Evolutionary conservation across 345 rosid species (phyloP).

Genomic region (Syzygium grande): DNA sequence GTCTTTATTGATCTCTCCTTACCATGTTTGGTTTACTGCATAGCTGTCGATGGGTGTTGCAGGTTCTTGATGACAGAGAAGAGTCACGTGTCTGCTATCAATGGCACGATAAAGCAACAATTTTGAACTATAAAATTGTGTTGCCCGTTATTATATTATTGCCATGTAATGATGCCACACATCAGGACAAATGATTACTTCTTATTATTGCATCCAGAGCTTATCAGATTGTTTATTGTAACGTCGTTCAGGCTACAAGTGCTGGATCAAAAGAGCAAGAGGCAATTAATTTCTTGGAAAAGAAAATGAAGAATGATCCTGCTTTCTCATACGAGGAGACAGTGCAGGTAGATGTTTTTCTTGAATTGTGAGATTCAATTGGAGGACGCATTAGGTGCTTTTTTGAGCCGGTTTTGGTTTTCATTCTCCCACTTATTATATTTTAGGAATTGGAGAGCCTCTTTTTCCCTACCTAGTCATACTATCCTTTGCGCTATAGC

Average conservation of each 20-base stretch:
- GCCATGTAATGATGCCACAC: background rate
- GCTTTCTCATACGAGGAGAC: constrained; percentile 81
- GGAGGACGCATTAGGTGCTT: background rate
- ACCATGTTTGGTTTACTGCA: background rate
- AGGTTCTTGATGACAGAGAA: background rate
- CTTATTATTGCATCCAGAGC: background rate
- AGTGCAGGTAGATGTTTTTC: constrained; percentile 61
- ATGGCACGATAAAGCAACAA: background rate
- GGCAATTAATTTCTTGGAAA: constrained; percentile 96
- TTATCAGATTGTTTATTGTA: background rate
- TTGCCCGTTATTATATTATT: background rate
- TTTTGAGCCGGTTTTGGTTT: background rate
- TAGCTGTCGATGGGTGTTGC: background rate
- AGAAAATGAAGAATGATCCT: constrained; percentile 97
- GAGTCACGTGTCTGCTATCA: background rate
- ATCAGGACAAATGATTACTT: background rate
- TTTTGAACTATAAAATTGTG: background rate
- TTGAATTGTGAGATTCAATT: background rate
- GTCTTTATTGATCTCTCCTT: background rate
- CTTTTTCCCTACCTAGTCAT: background rate
- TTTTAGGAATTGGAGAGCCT: background rate
- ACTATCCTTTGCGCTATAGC: background rate
- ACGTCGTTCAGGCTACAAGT: constrained; percentile 75
- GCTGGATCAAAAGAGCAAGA: constrained; percentile 99
- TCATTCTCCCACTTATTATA: background rate